Conservation (phyloP, 2,329 filamentous ascomycete genomes). For the Neoascochyta sp. region DNA sequence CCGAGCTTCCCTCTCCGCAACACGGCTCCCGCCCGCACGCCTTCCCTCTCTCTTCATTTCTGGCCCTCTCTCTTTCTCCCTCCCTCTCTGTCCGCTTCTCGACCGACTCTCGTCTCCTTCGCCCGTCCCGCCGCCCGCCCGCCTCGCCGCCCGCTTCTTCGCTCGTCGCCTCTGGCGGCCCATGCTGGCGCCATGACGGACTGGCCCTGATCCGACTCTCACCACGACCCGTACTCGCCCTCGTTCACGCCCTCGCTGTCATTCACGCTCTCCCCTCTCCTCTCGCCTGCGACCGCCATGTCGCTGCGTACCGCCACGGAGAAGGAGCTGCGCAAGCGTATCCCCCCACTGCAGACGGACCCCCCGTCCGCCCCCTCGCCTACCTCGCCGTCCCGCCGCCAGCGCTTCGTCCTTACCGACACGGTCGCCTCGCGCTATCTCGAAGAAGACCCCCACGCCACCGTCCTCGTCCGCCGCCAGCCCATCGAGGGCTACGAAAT, state of each 20-base stretch:
- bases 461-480: constrained; percentile 67
- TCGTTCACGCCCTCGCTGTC: too few relatives aligned
- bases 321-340: constrained; percentile 26
- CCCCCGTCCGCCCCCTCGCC: too few relatives aligned
- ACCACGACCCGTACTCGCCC: too few relatives aligned
- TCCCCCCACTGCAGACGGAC: constrained; percentile 26
- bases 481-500: constrained; percentile 80
- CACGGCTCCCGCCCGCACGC: constrained; percentile 1
- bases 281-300: too few relatives aligned
- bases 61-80: too few relatives aligned
- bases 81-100: too few relatives aligned
- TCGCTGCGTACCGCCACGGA: constrained; percentile 19
- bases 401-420: constrained; percentile 63
- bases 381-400: constrained; percentile 40
- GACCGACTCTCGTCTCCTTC: too few relatives aligned
- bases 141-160: too few relatives aligned
- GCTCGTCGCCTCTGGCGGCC: constrained; percentile 13
- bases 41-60: constrained; percentile 9
- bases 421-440: constrained; percentile 67
- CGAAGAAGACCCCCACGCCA: constrained; percentile 75
- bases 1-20: too few relatives aligned
- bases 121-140: too few relatives aligned
- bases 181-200: constrained; percentile 20
- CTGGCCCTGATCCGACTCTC: too few relatives aligned
- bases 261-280: too few relatives aligned